phyloP scores from a whole-genome alignment of 108 stramenopile genomes.

The Nitzschia putrida region DNA sequence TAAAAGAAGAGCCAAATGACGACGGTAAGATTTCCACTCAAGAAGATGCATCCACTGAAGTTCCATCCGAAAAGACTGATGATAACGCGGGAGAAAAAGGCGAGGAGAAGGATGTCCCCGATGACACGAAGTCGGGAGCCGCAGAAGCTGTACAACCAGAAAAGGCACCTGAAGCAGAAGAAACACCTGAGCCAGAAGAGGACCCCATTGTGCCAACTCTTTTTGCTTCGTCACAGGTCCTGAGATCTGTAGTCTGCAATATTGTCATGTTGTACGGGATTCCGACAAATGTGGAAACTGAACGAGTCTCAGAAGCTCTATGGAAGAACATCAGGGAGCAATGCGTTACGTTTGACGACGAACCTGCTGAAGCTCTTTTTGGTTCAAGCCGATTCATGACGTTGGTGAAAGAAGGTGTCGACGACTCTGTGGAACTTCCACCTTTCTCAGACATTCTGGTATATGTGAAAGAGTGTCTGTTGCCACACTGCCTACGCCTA shows the following conservation, averaged over 20 bases:
- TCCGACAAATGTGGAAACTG: background rate
- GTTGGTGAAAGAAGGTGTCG: slow-evolving; percentile 8
- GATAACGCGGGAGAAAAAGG: background rate
- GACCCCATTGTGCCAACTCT: slow-evolving; percentile 23
- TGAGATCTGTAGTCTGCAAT: no score
- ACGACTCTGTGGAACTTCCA: slow-evolving; percentile 22
- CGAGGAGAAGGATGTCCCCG: slow-evolving; percentile 3
- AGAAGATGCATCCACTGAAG: slow-evolving; percentile 3
- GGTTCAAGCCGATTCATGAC: slow-evolving; percentile 16
- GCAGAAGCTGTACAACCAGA: background rate
- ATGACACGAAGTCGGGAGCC: no score
- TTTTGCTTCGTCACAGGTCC: slow-evolving; percentile 20
- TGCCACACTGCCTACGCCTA: slow-evolving; percentile 80
- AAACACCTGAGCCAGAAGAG: background rate
- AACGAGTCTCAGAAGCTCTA: background rate
- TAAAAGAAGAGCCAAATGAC: background rate
- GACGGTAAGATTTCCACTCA: background rate
- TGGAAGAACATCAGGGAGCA: slow-evolving; percentile 29
- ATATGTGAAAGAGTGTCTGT: slow-evolving; percentile 55
- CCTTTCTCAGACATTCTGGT: slow-evolving; percentile 12
- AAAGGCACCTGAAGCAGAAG: background rate
- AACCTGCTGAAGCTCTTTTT: slow-evolving; percentile 17
- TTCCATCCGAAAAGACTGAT: background rate
- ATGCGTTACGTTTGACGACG: slow-evolving; percentile 11
- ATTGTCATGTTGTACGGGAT: no score